Conservation (phyloP, 805 yeast genomes). For the Candida namnaoensis region DNA sequence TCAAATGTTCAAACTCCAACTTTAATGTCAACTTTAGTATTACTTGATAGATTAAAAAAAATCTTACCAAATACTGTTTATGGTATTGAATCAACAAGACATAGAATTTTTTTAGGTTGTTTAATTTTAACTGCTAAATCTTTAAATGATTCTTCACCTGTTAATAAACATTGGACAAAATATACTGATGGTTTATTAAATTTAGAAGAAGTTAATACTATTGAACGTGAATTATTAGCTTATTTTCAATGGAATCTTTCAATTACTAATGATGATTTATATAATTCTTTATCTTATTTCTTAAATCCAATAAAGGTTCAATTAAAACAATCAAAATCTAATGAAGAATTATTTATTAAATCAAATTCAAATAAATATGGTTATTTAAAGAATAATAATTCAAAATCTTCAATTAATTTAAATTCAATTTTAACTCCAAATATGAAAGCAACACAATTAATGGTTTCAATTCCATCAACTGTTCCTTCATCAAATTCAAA, state of each 20-base stretch:
- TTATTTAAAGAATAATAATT: conserved; percentile 5
- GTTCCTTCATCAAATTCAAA: conserved; percentile 15
- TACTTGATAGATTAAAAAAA: conserved; percentile 66
- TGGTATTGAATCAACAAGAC: conserved; percentile 91
- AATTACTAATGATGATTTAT: conserved; percentile 62
- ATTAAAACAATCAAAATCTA: conserved; percentile 8
- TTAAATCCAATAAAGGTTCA: conserved; percentile 57
- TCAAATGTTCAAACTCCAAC: conserved; percentile 95
- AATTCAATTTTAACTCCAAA: conserved; percentile 15
- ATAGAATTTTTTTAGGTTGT: conserved; percentile 85
- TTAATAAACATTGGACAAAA: conserved; percentile 93
- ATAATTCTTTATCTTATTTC: conserved; percentile 65
- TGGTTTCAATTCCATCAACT: background rate
- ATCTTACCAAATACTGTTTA: conserved; percentile 80
- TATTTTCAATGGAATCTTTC: conserved; percentile 81
- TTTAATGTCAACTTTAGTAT: conserved; percentile 85
- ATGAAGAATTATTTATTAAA: too few relatives aligned
- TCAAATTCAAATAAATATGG: background rate
- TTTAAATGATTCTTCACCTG: conserved; percentile 88
- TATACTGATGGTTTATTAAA: conserved; percentile 83
- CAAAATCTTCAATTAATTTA: conserved; percentile 11
- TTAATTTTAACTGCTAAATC: conserved; percentile 87
- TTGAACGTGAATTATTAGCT: conserved; percentile 80
- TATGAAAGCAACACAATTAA: background rate
- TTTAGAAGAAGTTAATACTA: conserved; percentile 75